phyloP scores from a whole-genome alignment of 2,329 filamentous ascomycete species.

The Teratosphaeria epicoccoides region DNA sequence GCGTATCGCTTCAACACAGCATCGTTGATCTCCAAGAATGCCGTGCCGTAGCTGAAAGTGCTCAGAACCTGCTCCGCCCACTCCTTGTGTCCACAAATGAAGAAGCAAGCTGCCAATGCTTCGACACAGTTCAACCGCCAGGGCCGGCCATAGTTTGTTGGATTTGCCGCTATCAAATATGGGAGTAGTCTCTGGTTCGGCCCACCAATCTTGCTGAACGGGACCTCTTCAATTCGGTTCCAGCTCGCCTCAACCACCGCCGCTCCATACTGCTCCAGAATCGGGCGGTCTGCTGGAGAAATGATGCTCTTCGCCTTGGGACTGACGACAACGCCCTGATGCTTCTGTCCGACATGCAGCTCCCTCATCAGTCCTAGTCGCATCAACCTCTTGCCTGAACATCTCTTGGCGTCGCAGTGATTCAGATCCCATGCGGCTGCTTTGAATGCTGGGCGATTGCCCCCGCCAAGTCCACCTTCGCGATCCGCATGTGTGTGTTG shows the following conservation, averaged over 20 bases:
- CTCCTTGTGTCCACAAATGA: slow-evolving; percentile 80
- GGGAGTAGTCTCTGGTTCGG: slow-evolving; percentile 85
- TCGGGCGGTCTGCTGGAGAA: slow-evolving; percentile 68
- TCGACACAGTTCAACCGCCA: slow-evolving; percentile 95
- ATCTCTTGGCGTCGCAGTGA: slow-evolving; percentile 94
- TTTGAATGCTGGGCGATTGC: slow-evolving; percentile 56
- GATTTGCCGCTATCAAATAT: slow-evolving; percentile 92
- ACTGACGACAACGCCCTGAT: slow-evolving; percentile 84
- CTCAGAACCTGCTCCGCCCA: slow-evolving; percentile 79
- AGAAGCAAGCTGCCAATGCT: slow-evolving; percentile 83
- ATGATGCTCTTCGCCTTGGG: slow-evolving; percentile 83
- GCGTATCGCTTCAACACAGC: slow-evolving; percentile 75
- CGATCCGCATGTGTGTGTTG: slow-evolving; percentile 22
- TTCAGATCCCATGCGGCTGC: slow-evolving; percentile 96
- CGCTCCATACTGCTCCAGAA: slow-evolving; percentile 80
- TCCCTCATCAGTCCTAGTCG: slow-evolving; percentile 87
- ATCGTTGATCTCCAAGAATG: slow-evolving; percentile 85
- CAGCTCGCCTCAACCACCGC: slow-evolving; percentile 96
- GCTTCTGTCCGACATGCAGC: slow-evolving; percentile 81
- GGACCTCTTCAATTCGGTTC: slow-evolving; percentile 84
- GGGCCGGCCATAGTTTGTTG: slow-evolving; percentile 92
- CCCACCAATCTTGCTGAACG: slow-evolving; percentile 82
- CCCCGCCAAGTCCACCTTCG: slow-evolving; percentile 11
- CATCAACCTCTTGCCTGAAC: slow-evolving; percentile 92
- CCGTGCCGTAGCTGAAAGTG: slow-evolving; percentile 77